phyloP scores from a whole-genome alignment of 768 basidiomycete genomes.

The Naganishia vaughanmartiniae region DNA sequence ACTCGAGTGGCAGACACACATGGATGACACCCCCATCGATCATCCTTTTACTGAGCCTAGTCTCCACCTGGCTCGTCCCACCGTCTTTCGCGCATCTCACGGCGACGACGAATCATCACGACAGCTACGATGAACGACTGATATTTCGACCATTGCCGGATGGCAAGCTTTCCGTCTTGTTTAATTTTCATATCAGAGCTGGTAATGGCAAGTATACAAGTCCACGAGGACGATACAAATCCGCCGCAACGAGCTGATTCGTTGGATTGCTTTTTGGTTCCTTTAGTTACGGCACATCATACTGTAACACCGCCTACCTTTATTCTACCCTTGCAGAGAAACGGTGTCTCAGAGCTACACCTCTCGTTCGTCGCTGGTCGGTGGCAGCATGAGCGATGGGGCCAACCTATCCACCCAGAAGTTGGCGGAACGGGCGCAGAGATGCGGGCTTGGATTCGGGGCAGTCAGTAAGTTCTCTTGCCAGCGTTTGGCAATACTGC shows the following conservation, averaged over 20 bases:
- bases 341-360: conserved; percentile 82
- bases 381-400: conserved; percentile 85
- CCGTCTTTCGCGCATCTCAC: background rate
- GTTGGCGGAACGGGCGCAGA: conserved; percentile 83
- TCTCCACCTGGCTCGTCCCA: background rate
- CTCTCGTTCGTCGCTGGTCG: conserved; percentile 85
- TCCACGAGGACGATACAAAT: background rate
- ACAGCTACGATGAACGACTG: conserved; percentile 56
- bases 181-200: conserved; percentile 67
- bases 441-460: conserved; percentile 88
- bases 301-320: conserved; percentile 79
- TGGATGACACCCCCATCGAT: background rate
- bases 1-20: background rate
- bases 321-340: conserved; percentile 79
- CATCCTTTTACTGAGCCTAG: conserved; percentile 8
- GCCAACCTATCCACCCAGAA: conserved; percentile 66
- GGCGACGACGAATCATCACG: background rate
- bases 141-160: conserved; percentile 66
- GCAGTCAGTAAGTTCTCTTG: conserved; percentile 42
- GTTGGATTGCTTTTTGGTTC: background rate
- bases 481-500: conserved; percentile 2
- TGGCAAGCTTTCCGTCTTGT: conserved; percentile 75
- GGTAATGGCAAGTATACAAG: conserved; percentile 42
- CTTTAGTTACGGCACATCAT: conserved; percentile 59
- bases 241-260: background rate